Conservation (phyloP, 257 asterid genomes). For the Fraxinus quadrangulata region DNA sequence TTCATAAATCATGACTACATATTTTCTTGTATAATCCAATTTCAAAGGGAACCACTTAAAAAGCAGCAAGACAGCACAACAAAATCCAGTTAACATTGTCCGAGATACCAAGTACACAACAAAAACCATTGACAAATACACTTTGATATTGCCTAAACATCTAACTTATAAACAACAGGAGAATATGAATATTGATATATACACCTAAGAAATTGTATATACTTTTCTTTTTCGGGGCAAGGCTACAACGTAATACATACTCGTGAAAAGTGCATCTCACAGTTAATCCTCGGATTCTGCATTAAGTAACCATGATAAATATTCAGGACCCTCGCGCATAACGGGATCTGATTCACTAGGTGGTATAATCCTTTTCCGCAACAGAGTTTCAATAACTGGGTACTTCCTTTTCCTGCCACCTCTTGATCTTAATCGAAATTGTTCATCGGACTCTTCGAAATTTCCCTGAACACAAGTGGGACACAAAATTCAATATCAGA, state of each 20-base stretch:
- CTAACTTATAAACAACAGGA: neutral
- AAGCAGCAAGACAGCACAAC: neutral
- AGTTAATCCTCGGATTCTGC: slow-evolving; percentile 31
- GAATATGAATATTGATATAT: neutral
- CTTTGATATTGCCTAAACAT: too few relatives aligned
- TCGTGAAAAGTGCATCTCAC: neutral
- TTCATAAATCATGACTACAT: too few relatives aligned
- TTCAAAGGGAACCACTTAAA: too few relatives aligned
- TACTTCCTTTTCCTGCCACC: slow-evolving; percentile 77
- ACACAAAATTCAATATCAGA: slow-evolving; percentile 12
- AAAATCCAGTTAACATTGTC: neutral
- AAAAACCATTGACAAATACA: too few relatives aligned
- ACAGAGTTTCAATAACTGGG: slow-evolving; percentile 57
- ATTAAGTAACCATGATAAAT: slow-evolving; percentile 34
- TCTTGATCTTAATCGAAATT: slow-evolving; percentile 64
- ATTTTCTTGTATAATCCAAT: too few relatives aligned
- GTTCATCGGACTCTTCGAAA: slow-evolving; percentile 70
- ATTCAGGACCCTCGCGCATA: slow-evolving; percentile 33
- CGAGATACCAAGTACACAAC: too few relatives aligned
- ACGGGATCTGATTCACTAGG: slow-evolving; percentile 50
- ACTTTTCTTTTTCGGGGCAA: neutral
- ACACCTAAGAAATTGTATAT: neutral
- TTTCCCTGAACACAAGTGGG: slow-evolving; percentile 56
- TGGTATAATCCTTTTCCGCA: slow-evolving; percentile 70
- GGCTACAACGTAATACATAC: neutral